Base-by-base conservation (phyloP, 1,284 basidiomycete genomes). In the Marasmius oreades region DNA sequence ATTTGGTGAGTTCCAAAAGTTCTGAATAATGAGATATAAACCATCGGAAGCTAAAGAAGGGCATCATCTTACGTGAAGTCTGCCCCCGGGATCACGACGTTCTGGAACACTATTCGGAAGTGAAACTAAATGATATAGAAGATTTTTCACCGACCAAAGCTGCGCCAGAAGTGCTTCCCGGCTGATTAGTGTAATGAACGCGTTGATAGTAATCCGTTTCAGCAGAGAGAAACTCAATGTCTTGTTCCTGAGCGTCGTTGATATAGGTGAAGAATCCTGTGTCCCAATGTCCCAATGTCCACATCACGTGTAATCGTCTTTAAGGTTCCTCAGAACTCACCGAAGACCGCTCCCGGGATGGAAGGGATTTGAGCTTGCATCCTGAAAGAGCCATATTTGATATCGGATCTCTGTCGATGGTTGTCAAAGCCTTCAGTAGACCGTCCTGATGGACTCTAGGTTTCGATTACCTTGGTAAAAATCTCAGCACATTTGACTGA, bases 141-240 rank as follows among this genome's bases (percentile, higher is more conserved):
- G 37, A 7, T 22, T 51, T 60, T 52, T 37, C 46, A 42, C n/a
- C 59, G 55, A 26, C 43, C 34, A 12, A 58, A 34, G 36, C 61
- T 52, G 59, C 55, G 33, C 52, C 39, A 1, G 52, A 43, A 3
- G 56, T 26, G 6, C 52, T 48, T 12, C 61, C 59, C 2, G 61
- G 61, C 22, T 62, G 61, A 24, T 62, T 58, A 1, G 61, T 62
- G 44, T 63, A 63, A n/a, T 61, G 42, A 5, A 63, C 28, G 8
- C 51, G 60, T 37, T 63, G 58, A 20, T 58, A 60, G 26, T 58
- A 59, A 36, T 61, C 51, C 1, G 51, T 2, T 52, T 61, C 60
- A 10, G 60, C 58, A 10, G 60, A 61, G 14, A 63, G 46, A 31
- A 63, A 63, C 52, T 63, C 62, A 20, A 63, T 63, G 28, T 63